Base-by-base conservation (phyloP, 345 rosid species). In the Salix caprea region DNA sequence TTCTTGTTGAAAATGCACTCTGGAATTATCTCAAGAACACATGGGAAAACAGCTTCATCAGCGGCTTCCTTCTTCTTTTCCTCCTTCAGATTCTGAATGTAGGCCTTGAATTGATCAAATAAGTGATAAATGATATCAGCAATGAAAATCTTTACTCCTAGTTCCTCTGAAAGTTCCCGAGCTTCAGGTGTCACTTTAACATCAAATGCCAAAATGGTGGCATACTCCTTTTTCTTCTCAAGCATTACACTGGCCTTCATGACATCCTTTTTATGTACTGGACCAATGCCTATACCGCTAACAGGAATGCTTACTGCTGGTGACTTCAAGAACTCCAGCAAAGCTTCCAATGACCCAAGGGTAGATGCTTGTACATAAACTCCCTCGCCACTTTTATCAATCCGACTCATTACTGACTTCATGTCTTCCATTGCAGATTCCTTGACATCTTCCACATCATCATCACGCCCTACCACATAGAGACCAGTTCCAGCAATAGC, bases 311-410 rank as follows among this genome's bases (percentile, higher is more conserved):
- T 87, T 50, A 95, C 98, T 60, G 84, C 93, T 9, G 94, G 97
- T 36, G 99, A 82, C 88, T 91, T 93, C 85, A 96, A 80, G 84
- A 87, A 96, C 76, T 93, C 99, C 74, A 93, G 90, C 83, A 96
- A 82, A 16, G 99, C 99, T 89, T 96, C 98, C 82, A 96, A 84
- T 30, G 98, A 96, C 50, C 99, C 98, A 66, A 93, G 85, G 7
- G 99, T 96, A 23, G 99, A 96, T 56, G 98, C 96, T 85, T 96
- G 98, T 32, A 96, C 99, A 80, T 86, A 92, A 40, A 93, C 98
- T 77, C 98, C 99, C 89, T 91, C 97, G 8, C 97, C 96, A 66
- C 90, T 91, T 85, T 82, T 90, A 80, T 96, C 98, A 28, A 93
- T 90, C 72, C 97, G 89, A 85, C 85, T 92, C 91, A 90, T 82